phyloP scores from a whole-genome alignment of 2,329 filamentous ascomycete species.

The Diaporthe vexans region DNA sequence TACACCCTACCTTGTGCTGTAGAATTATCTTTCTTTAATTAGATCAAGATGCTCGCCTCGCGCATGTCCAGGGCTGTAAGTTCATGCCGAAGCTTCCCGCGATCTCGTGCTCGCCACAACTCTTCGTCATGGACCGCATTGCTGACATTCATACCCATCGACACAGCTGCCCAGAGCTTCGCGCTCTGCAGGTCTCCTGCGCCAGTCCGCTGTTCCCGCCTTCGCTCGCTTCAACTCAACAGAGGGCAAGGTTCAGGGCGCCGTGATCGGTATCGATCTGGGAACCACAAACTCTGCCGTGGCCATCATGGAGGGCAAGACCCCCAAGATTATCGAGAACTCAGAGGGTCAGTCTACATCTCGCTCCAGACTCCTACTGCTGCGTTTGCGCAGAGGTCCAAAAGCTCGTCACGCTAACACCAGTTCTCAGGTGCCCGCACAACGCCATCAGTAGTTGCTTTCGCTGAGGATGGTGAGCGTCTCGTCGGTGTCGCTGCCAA shows the following conservation, averaged over 20 bases:
- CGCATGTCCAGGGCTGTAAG: slow-evolving; percentile 83
- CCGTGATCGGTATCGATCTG: slow-evolving; percentile 98
- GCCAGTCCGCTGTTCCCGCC: slow-evolving; percentile 78
- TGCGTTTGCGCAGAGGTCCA: not conserved
- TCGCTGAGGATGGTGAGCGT: slow-evolving; percentile 94
- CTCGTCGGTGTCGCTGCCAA: slow-evolving; percentile 97
- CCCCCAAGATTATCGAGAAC: slow-evolving; percentile 97
- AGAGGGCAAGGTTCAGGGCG: slow-evolving; percentile 90
- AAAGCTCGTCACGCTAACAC: slow-evolving; percentile 39
- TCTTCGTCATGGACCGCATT: not conserved
- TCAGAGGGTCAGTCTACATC: slow-evolving; percentile 78
- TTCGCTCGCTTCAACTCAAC: slow-evolving; percentile 86
- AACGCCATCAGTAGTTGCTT: slow-evolving; percentile 94
- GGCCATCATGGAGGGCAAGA: slow-evolving; percentile 97
- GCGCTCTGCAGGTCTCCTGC: slow-evolving; percentile 76
- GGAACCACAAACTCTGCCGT: slow-evolving; percentile 99
- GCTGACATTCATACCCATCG: slow-evolving; percentile 45
- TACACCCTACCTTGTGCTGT: slow-evolving; percentile 51
- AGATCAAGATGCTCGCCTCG: slow-evolving; percentile 77
- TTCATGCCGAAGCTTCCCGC: not conserved
- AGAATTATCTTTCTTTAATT: slow-evolving; percentile 51
- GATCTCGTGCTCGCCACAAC: slow-evolving; percentile 3
- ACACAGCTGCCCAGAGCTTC: slow-evolving; percentile 83
- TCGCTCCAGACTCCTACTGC: not conserved
- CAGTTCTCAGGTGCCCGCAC: slow-evolving; percentile 79